These are phyloP conservation scores for Teratosphaeria destructans DNA, from an alignment of 2,329 filamentous ascomycete species.

Conservation along the genomic window DNA sequence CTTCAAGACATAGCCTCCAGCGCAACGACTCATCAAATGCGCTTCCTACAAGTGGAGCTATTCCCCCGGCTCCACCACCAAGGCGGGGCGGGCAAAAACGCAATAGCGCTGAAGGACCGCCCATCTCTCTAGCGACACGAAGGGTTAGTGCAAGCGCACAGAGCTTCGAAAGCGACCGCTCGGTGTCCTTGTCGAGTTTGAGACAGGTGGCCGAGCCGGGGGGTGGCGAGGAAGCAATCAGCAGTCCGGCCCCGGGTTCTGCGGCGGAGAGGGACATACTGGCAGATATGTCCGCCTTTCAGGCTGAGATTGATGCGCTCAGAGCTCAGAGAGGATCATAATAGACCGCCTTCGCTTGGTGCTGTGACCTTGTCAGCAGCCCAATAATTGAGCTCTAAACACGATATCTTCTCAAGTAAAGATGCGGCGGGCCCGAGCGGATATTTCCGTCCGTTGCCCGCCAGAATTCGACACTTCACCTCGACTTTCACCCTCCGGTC, in stretches of 20 bases:
- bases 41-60: slow-evolving; percentile 2
- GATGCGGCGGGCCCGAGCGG: no score
- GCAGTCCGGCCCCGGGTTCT: neutral
- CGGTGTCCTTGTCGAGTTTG: slow-evolving; percentile 11
- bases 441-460: no score
- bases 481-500: no score
- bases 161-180: slow-evolving; percentile 16
- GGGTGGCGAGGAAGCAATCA: slow-evolving; percentile 1
- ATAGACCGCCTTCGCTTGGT: neutral
- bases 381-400: no score
- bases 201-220: slow-evolving; percentile 9
- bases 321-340: slow-evolving; percentile 2
- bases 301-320: slow-evolving; percentile 23
- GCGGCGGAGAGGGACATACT: slow-evolving; percentile 14
- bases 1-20: slow-evolving; percentile 10
- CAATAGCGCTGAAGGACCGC: slow-evolving; percentile 14
- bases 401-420: no score
- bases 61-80: slow-evolving; percentile 22
- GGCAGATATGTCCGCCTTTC: slow-evolving; percentile 22
- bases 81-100: slow-evolving; percentile 14
- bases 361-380: no score
- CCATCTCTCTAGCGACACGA: slow-evolving; percentile 4
- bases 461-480: no score
- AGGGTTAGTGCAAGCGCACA: slow-evolving; percentile 12
- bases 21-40: slow-evolving; percentile 9